phyloP scores from a whole-genome alignment of 108 stramenopile genomes.

The Pseudonitzschia multistriata region DNA sequence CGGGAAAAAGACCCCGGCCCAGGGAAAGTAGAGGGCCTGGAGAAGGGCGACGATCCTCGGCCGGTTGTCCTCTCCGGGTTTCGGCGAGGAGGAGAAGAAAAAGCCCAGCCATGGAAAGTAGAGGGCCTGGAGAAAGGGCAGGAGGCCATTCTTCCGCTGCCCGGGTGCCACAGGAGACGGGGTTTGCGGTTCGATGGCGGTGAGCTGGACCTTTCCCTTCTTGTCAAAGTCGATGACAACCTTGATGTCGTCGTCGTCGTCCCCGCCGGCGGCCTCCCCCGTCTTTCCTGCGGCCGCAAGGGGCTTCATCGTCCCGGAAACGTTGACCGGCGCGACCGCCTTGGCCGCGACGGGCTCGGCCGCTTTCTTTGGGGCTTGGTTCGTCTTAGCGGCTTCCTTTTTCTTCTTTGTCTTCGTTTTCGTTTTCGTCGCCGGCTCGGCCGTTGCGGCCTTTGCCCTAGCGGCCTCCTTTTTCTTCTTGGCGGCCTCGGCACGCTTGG shows the following conservation, averaged over 20 bases:
- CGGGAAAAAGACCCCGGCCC: conserved; percentile 14
- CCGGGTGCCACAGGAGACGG: too few species aligned
- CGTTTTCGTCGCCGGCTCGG: not conserved
- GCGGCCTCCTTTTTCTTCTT: conserved; percentile 3
- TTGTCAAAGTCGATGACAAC: conserved; percentile 11
- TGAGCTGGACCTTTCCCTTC: not conserved
- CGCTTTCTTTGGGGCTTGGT: not conserved
- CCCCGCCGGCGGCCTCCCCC: not conserved
- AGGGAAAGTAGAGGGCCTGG: conserved; percentile 11
- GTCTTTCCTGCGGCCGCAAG: not conserved
- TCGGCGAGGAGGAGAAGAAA: conserved; percentile 2
- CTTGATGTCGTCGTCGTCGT: not conserved
- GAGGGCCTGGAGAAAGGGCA: conserved; percentile 7
- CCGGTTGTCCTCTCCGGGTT: not conserved
- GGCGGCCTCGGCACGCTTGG: not conserved
- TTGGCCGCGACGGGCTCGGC: not conserved
- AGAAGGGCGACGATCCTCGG: not conserved
- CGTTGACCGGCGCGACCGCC: not conserved
- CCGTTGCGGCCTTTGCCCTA: not conserved
- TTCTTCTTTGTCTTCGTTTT: not conserved
- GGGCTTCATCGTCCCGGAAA: not conserved
- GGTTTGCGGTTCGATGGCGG: not conserved
- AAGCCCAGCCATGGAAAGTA: conserved; percentile 16
- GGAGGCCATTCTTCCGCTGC: not conserved
- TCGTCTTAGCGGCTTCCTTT: not conserved